Base-by-base conservation (phyloP, 164 flowering plant species). In the Tetracentron sinense region DNA sequence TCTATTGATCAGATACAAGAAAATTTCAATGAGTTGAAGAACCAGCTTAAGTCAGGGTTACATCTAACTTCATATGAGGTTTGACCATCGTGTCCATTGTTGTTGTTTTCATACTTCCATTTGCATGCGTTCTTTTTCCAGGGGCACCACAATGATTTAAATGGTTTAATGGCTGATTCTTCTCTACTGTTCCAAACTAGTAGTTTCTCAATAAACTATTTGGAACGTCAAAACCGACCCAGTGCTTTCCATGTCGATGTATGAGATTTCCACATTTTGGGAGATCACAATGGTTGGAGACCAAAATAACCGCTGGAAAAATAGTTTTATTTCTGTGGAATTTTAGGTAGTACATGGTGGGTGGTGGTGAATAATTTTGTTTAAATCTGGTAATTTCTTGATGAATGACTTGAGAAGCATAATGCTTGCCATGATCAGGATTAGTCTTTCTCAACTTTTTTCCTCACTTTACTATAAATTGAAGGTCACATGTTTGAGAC, bases 31-130 rank as follows among this genome's bases (percentile, higher is more conserved):
- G 84, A 83, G 66, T 77, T 89, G 54, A 72, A 66, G 26, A 73
- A 72, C 69, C 96, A 89, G 79, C 78, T 89, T 60, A 79, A 72
- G 60, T 74, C 77, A 0, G 89, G 89, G 35, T 70, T 89, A 56
- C 78, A 70, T 78, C 83, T 89, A 26, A 63, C 83, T 15, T 55
- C 81, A 7, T 71, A 80, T 74, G 98, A 92, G 98, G 98, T 92
- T 64, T 55, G 72, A 17, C 49, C 23, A 19, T 62, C 64, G 58
- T 64, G 22, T 49, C 46, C 28, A 0, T 28, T 49, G 64, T n/a
- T 8, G 19, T 66, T 17, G 42, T 16, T 56, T 65, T 51, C 55
- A 46, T 33, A 51, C 29, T 67, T 67, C 16, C 3, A 20, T 28
- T 8, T 42, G 27, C 30, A 59, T 21, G 52, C 22, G 6, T 66